Conservation (phyloP, 352 stramenopile genomes). For the Pythium sp. region DNA sequence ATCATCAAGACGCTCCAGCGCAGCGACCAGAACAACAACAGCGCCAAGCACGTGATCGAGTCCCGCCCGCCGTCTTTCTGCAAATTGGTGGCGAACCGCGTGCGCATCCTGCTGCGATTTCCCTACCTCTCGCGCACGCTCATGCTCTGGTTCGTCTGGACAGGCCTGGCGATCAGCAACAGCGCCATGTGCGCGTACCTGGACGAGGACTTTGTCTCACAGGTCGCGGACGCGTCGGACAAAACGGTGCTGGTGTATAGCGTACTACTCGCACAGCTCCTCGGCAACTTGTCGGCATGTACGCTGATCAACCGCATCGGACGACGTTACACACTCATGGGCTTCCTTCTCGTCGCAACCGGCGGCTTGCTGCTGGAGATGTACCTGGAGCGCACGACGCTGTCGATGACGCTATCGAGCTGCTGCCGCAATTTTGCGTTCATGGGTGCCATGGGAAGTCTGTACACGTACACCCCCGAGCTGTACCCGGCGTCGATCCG, state of each 20-base stretch:
- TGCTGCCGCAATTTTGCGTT: constrained; percentile 2
- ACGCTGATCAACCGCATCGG: constrained; percentile 31
- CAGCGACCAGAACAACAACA: neutral
- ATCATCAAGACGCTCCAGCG: neutral
- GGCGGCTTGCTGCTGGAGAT: constrained; percentile 20
- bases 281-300: constrained; percentile 28
- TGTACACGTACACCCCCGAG: constrained; percentile 36
- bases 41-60: neutral
- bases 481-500: constrained; percentile 40
- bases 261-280: constrained; percentile 24
- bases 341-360: constrained; percentile 6
- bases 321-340: constrained; percentile 26
- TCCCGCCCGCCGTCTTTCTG: constrained; percentile 25
- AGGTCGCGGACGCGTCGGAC: constrained; percentile 16
- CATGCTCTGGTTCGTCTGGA: constrained; percentile 47
- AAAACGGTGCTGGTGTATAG: constrained; percentile 1
- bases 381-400: constrained; percentile 19
- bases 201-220: constrained; percentile 12
- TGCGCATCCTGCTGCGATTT: constrained; percentile 30
- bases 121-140: constrained; percentile 34
- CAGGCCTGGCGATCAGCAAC: constrained; percentile 23
- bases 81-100: constrained; percentile 21
- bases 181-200: constrained; percentile 27
- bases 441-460: constrained; percentile 24
- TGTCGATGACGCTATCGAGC: neutral